Evolutionary conservation across 1,284 basidiomycete species (phyloP), one percentile per base, ranked within the genome.

Genomic region (Dichomitus squalens): DNA sequence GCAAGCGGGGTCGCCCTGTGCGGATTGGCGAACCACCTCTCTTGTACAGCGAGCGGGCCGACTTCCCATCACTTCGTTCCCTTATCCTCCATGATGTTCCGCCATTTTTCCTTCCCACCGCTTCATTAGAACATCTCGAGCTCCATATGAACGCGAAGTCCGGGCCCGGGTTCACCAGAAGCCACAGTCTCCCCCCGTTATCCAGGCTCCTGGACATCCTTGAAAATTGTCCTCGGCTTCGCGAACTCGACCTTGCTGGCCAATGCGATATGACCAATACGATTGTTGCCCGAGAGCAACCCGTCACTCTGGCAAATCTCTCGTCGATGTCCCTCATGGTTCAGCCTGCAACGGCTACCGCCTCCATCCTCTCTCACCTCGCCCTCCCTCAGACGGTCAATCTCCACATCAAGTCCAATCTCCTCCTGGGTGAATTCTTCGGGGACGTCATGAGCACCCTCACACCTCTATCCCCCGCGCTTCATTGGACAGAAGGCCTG

Each of bases 81-180:
- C 40, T 41, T 7, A 7, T 21, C 7, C 38, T 57, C 31, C 43
- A 52, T 33, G 50, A 52, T 21, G 44, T 57, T 25, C 40, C 40
- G 2, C 12, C 25, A 6, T 23, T 23, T 1, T 41, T 41, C 21
- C 40, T 41, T 23, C 23, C 40, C 0, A 20, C 40, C 12, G 40
- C 40, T 12, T 34, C 31, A 16, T 25, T 57, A 44, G 44, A 57
- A 23, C 25, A 52, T 7, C 29, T 43, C 25, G 36, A 47, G 3
- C 33, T 34, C 14, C 14, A 27, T 14, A 33, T 36, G 29, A 31
- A 11, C 14, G 16, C 25, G 11, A n/a, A 21, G 7, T n/a, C n/a
- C n/a, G n/a, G n/a, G n/a, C n/a, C n/a, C n/a, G n/a, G n/a, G n/a
- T n/a, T n/a, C n/a, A 40, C 44, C 35, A 1, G 25, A 7, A 44